Percentiles rank a stretch among this genome's conserved stretches.
Evolutionary conservation across 176 grass and related monocot genomes (phyloP).

Genomic region (Ensete glaucum): DNA sequence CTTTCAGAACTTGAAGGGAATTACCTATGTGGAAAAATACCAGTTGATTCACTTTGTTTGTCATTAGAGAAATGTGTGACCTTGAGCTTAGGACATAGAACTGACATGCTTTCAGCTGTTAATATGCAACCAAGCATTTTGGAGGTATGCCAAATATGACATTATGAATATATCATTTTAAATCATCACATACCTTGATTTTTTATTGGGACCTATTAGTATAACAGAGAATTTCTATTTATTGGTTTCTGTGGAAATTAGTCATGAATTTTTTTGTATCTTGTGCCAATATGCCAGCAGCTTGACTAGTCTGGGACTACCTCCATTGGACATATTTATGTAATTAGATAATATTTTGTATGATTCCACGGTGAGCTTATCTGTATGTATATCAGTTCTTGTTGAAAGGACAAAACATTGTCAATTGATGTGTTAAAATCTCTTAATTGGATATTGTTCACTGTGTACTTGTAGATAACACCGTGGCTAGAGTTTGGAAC

Average conservation of each 20-base stretch:
- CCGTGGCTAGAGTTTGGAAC: no score
- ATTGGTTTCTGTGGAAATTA: not conserved
- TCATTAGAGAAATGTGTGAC: constrained; percentile 52
- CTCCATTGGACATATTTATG: not conserved
- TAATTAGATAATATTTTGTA: not conserved
- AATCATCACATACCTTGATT: no score
- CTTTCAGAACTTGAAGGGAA: constrained; percentile 59
- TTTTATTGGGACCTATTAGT: no score
- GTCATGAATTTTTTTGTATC: not conserved
- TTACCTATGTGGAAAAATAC: constrained; percentile 78
- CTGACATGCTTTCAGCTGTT: constrained; percentile 47
- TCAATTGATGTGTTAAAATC: not conserved
- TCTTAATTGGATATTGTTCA: not conserved
- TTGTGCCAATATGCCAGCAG: no score
- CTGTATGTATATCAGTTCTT: not conserved
- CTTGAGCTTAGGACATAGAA: constrained; percentile 53
- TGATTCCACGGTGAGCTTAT: not conserved
- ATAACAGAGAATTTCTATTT: no score
- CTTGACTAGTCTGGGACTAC: not conserved
- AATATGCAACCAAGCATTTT: constrained; percentile 55
- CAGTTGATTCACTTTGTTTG: constrained; percentile 50
- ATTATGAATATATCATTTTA: not conserved
- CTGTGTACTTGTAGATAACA: no score
- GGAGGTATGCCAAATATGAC: constrained; percentile 35
- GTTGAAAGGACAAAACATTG: not conserved